phyloP scores from a whole-genome alignment of 805 yeast species.

The Ogataea methylovora region DNA sequence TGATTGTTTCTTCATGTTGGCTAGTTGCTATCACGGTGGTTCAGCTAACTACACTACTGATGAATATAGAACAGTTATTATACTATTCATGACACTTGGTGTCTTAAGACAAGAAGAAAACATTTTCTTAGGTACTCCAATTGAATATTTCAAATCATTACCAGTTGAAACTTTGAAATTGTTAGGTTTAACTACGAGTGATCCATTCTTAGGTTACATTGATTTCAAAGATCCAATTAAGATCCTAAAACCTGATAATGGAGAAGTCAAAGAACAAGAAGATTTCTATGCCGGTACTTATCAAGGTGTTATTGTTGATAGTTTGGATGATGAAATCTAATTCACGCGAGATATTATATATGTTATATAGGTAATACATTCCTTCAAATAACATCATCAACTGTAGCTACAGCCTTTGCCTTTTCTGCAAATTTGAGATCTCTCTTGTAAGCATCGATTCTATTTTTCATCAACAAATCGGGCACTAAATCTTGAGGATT shows the following conservation, averaged over 20 bases:
- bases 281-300: constrained; percentile 6
- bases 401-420: constrained; percentile 8
- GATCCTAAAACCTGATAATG: constrained; percentile 6
- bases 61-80: constrained; percentile 18
- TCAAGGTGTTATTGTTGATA: constrained; percentile 3
- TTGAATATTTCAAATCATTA: constrained; percentile 17
- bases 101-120: constrained; percentile 25
- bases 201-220: constrained; percentile 11
- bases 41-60: constrained; percentile 20
- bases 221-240: constrained; percentile 12
- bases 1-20: constrained; percentile 24
- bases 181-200: constrained; percentile 14
- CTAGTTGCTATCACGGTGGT: constrained; percentile 24
- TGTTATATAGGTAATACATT: not conserved
- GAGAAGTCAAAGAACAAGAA: constrained; percentile 1
- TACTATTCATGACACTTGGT: constrained; percentile 22
- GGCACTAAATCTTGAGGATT: constrained; percentile 27
- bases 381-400: constrained; percentile 6
- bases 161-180: constrained; percentile 10
- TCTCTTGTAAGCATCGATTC: constrained; percentile 36
- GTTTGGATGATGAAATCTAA: not conserved
- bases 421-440: constrained; percentile 11
- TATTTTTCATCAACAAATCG: constrained; percentile 48
- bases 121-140: constrained; percentile 14
- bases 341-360: not conserved